Conservation (phyloP, 768 basidiomycete genomes). For the Hirschioporus abietinus region DNA sequence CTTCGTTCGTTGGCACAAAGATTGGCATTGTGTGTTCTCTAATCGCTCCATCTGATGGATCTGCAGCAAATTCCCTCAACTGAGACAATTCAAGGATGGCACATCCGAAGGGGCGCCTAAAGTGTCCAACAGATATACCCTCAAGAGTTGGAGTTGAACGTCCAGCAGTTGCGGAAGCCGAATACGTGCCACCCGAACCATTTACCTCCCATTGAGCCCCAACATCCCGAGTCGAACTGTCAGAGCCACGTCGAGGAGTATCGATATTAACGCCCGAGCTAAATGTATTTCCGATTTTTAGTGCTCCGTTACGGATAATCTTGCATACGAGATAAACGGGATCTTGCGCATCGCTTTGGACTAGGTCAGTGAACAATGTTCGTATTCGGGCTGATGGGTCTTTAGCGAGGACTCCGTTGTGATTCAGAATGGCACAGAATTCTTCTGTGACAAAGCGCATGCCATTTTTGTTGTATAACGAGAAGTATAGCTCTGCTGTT, state of each 20-base stretch:
- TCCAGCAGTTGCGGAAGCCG: slow-evolving; percentile 7
- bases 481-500: slow-evolving; percentile 90
- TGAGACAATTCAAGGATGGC: slow-evolving; percentile 86
- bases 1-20: slow-evolving; percentile 76
- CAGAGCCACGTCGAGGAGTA: slow-evolving; percentile 47
- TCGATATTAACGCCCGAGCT: slow-evolving; percentile 43
- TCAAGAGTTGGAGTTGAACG: not conserved
- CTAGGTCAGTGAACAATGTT: slow-evolving; percentile 88
- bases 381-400: slow-evolving; percentile 72
- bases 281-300: slow-evolving; percentile 64
- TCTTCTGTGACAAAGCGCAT: slow-evolving; percentile 91
- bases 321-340: slow-evolving; percentile 87
- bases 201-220: slow-evolving; percentile 19
- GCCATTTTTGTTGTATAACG: slow-evolving; percentile 81
- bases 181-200: not conserved
- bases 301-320: slow-evolving; percentile 80
- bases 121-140: slow-evolving; percentile 28
- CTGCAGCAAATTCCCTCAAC: slow-evolving; percentile 59
- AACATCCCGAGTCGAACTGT: slow-evolving; percentile 39
- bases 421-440: slow-evolving; percentile 83
- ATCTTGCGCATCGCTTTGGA: slow-evolving; percentile 77
- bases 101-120: slow-evolving; percentile 92
- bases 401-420: slow-evolving; percentile 83
- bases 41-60: slow-evolving; percentile 56
- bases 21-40: slow-evolving; percentile 87